A percentile compares a stretch with the other conserved stretches of the same genome.
Conservation (phyloP, 2,329 filamentous ascomycete genomes). For the Fusarium sp. region DNA sequence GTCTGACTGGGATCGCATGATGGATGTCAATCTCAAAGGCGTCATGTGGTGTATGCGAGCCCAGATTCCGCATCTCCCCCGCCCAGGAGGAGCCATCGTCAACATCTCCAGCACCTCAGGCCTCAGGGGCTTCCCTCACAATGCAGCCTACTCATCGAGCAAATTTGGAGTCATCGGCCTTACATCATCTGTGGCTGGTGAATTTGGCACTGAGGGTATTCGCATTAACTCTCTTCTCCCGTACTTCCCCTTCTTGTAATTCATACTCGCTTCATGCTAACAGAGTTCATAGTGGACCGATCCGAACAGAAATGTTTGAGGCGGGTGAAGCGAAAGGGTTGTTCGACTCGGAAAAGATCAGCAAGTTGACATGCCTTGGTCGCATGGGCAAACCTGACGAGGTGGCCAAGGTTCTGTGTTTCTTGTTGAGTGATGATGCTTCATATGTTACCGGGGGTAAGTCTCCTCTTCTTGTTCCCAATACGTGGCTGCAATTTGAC, state of each 20-base stretch:
- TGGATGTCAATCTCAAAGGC: neutral
- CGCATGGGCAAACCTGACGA: neutral
- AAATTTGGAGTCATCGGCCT: neutral
- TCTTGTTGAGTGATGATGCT: neutral
- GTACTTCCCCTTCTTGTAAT: neutral
- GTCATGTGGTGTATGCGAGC: neutral
- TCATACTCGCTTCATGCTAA: fast-evolving
- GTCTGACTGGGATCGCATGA: neutral
- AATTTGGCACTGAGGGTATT: neutral
- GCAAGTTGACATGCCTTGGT: neutral
- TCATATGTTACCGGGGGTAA: neutral
- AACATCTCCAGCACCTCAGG: neutral
- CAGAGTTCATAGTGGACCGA: neutral
- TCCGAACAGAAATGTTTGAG: neutral
- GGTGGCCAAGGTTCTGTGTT: neutral
- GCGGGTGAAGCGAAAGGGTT: neutral
- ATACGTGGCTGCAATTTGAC: neutral
- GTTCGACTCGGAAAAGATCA: neutral
- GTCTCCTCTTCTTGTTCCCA: fast-evolving
- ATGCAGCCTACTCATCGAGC: neutral
- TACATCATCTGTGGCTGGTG: neutral
- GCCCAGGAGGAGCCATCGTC: neutral
- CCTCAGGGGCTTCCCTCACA: neutral
- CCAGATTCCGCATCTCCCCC: neutral
- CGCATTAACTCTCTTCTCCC: neutral